phyloP scores from a whole-genome alignment of 2,329 filamentous ascomycete species.

The Diaporthe longicolla region DNA sequence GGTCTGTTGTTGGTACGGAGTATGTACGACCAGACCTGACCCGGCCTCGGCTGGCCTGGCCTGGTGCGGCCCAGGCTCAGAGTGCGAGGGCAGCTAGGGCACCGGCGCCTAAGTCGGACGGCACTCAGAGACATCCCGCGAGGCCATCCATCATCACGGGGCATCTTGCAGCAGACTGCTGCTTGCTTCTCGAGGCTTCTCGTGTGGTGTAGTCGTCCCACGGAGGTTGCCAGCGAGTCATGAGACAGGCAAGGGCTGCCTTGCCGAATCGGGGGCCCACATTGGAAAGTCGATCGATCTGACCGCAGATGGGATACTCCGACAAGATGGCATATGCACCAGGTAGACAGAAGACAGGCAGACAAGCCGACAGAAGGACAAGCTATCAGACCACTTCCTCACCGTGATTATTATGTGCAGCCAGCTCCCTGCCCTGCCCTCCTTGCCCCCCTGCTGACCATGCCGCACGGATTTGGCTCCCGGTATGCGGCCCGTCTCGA shows the following conservation, averaged over 20 bases:
- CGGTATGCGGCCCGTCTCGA: slow-evolving; percentile 23
- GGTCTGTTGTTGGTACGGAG: background rate
- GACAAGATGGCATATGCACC: background rate
- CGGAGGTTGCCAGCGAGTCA: slow-evolving; percentile 32
- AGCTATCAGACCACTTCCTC: slow-evolving; percentile 5
- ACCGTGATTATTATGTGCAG: background rate
- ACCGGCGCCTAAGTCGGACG: background rate
- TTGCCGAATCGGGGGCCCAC: slow-evolving; percentile 16
- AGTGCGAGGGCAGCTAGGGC: background rate
- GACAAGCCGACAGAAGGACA: too few relatives aligned
- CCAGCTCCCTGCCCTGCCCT: background rate
- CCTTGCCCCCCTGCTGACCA: slow-evolving; percentile 10
- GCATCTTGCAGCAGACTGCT: background rate
- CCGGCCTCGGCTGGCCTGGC: background rate
- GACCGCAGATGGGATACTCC: slow-evolving; percentile 25
- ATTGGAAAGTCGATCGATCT: slow-evolving; percentile 27
- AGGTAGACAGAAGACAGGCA: background rate
- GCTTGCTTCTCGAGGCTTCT: slow-evolving; percentile 19
- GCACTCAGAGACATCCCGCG: slow-evolving; percentile 6
- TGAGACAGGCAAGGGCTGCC: slow-evolving; percentile 11
- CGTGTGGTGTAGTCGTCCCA: background rate
- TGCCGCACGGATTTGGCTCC: slow-evolving; percentile 32
- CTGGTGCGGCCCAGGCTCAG: slow-evolving; percentile 7
- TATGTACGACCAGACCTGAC: background rate
- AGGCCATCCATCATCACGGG: slow-evolving; percentile 17